Evolutionary conservation across 768 basidiomycete genomes (phyloP).

Genomic region (Trametes gibbosa): DNA sequence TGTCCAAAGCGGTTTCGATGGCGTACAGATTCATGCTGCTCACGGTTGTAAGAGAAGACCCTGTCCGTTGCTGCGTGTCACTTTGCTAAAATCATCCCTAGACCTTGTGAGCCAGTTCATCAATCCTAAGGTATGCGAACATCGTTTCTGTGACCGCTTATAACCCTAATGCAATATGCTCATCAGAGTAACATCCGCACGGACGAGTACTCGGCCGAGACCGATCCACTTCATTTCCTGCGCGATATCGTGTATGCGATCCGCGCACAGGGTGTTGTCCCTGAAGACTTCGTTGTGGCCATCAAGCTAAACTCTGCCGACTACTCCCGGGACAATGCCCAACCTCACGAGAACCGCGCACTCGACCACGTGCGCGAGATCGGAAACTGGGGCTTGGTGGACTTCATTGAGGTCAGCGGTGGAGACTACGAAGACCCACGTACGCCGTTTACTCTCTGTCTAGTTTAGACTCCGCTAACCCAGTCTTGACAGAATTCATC

Average conservation of each 20-base stretch:
- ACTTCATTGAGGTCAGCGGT: constrained; percentile 87
- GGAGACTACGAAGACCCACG: constrained; percentile 83
- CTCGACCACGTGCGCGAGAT: constrained; percentile 60
- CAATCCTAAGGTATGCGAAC: constrained; percentile 55
- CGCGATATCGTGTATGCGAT: constrained; percentile 54
- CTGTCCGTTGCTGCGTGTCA: background rate
- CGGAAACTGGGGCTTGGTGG: constrained; percentile 61
- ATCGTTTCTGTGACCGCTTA: background rate
- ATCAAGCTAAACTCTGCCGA: constrained; percentile 83
- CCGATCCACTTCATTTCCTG: constrained; percentile 55
- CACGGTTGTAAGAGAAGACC: constrained; percentile 62
- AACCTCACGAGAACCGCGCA: constrained; percentile 40
- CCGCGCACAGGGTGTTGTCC: constrained; percentile 42
- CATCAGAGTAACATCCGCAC: constrained; percentile 48
- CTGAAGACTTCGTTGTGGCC: constrained; percentile 64
- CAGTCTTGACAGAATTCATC: constrained; percentile 26
- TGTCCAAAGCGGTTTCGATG: constrained; percentile 73
- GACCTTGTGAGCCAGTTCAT: constrained; percentile 81
- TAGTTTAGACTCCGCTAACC: background rate
- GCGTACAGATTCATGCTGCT: constrained; percentile 79
- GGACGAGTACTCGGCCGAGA: constrained; percentile 55
- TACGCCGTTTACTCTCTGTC: constrained; percentile 27
- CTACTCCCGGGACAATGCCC: constrained; percentile 43
- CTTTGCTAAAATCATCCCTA: constrained; percentile 27
- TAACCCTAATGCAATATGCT: background rate